A percentile compares a stretch with the other conserved stretches of the same genome.
phyloP scores from a whole-genome alignment of 225 moss, liverwort and hornwort species.

The Anthoceros angustus region DNA sequence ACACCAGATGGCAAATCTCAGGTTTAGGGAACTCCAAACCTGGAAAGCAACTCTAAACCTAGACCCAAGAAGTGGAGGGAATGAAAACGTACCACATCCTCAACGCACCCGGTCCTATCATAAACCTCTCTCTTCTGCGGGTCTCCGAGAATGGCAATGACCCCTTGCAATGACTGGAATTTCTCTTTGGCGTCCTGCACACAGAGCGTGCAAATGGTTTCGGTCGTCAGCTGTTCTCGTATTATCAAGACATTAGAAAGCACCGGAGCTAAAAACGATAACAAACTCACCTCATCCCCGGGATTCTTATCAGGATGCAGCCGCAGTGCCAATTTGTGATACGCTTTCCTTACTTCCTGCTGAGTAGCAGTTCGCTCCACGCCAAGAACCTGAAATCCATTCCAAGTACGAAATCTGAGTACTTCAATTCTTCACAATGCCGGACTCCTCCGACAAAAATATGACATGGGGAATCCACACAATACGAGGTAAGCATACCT shows the following conservation, averaged over 20 bases:
- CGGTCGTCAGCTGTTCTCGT: neutral
- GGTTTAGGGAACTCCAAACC: neutral
- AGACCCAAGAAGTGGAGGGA: neutral
- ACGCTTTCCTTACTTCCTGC: conserved; percentile 77
- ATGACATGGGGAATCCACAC: neutral
- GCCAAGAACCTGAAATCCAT: conserved; percentile 40
- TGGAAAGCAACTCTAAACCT: neutral
- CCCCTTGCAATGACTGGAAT: conserved; percentile 87
- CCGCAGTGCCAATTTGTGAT: conserved; percentile 77
- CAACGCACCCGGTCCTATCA: neutral
- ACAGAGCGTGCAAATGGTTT: neutral
- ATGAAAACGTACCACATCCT: neutral
- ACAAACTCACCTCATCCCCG: conserved; percentile 46
- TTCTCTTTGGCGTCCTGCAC: conserved; percentile 85
- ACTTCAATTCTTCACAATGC: neutral
- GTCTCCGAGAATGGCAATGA: conserved; percentile 18
- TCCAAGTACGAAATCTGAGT: neutral
- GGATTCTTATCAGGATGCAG: conserved; percentile 94
- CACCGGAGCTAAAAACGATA: neutral
- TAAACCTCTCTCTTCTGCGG: neutral
- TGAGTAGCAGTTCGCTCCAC: conserved; percentile 50
- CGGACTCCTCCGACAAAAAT: neutral
- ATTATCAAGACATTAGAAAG: neutral
- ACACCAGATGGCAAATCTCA: neutral
- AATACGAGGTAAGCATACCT: neutral